phyloP scores from a whole-genome alignment of 768 basidiomycete species.

The Phanerochaete carnosa region DNA sequence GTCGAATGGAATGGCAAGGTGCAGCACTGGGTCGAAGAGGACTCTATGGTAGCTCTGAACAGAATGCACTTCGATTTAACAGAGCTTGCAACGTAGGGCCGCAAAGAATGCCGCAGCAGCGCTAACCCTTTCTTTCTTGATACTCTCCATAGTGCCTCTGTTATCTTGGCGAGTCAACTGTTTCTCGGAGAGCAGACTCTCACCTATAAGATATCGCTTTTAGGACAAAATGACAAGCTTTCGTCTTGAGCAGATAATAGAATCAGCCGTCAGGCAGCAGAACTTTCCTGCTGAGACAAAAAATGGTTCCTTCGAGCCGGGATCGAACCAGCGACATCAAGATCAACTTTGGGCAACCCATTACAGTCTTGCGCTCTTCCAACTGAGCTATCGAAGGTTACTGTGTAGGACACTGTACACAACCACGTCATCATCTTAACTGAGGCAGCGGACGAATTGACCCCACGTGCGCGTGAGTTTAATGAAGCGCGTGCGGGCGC shows the following conservation, averaged over 20 bases:
- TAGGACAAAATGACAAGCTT: neutral
- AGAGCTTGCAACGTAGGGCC: too few species aligned
- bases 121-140: too few species aligned
- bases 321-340: conserved; percentile 5
- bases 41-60: neutral
- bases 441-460: too few species aligned
- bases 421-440: too few species aligned
- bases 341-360: neutral
- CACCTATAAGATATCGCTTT: neutral
- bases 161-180: too few species aligned
- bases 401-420: neutral
- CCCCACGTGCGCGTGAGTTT: neutral
- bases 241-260: neutral
- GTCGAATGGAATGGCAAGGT: neutral
- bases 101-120: too few species aligned
- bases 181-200: neutral
- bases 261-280: neutral
- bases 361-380: conserved; percentile 11
- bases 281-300: neutral
- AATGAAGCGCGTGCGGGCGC: neutral
- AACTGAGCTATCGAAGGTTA: conserved; percentile 7
- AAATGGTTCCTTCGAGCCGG: neutral
- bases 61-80: too few species aligned
- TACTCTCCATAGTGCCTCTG: too few species aligned
- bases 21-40: neutral